A percentile compares a stretch with the other conserved stretches of the same genome.
These are phyloP conservation scores for Puccinia sorghi DNA, from an alignment of 1,284 basidiomycete species.

Conservation along the genomic window DNA sequence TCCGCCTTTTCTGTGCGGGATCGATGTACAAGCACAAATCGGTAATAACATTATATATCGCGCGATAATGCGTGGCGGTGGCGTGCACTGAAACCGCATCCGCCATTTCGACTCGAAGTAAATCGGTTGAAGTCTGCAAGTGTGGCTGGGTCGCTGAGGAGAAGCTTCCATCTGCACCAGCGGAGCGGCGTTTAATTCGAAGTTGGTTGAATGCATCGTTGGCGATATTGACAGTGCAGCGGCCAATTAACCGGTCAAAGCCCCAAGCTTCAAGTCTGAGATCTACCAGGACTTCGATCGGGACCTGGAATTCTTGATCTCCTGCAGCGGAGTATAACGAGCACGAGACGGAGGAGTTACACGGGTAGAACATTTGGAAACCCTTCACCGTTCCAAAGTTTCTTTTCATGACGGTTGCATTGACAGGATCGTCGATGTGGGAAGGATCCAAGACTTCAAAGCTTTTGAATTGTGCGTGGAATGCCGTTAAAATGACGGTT, in stretches of 20 bases:
- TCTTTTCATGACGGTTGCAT: constrained; percentile 80
- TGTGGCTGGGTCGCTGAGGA: constrained; percentile 46
- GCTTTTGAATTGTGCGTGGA: constrained; percentile 76
- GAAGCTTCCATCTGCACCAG: constrained; percentile 46
- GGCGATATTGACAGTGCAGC: constrained; percentile 79
- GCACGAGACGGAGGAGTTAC: constrained; percentile 39
- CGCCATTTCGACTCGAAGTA: constrained; percentile 44
- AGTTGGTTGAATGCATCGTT: constrained; percentile 95
- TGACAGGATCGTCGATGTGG: constrained; percentile 79
- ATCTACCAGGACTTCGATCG: constrained; percentile 85
- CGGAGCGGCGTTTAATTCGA: constrained; percentile 59
- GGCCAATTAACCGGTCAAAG: constrained; percentile 85
- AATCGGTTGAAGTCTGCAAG: constrained; percentile 47
- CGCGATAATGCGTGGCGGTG: constrained; percentile 78
- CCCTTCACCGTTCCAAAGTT: constrained; percentile 75
- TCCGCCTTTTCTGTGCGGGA: constrained; percentile 73
- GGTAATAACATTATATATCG: constrained; percentile 83
- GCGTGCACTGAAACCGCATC: constrained; percentile 76
- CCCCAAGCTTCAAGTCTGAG: constrained; percentile 74
- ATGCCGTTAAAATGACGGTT: constrained; percentile 75
- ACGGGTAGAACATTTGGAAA: constrained; percentile 83
- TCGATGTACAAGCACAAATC: constrained; percentile 86
- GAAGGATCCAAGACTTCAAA: constrained; percentile 78
- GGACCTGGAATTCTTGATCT: constrained; percentile 64
- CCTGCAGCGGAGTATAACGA: constrained; percentile 42